phyloP scores from a whole-genome alignment of 1,284 basidiomycete genomes.

The Rhodofomes roseus region DNA sequence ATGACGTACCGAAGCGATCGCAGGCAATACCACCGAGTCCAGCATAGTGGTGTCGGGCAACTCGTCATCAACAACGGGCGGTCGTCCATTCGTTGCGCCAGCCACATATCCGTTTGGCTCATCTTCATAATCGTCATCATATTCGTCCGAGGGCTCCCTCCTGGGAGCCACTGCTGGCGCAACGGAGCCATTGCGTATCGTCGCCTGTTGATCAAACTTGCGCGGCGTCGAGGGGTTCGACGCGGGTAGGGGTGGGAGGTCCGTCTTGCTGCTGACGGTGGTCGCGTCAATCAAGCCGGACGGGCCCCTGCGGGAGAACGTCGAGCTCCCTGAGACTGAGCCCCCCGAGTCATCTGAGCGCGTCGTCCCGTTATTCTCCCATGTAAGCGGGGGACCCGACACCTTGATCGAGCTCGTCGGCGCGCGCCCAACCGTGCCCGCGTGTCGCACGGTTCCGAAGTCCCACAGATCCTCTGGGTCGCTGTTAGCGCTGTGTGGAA shows the following conservation, averaged over 20 bases:
- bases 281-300: constrained; percentile 29
- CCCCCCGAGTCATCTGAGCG: constrained; percentile 29
- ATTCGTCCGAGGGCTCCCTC: constrained; percentile 57
- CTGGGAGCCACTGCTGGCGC: constrained; percentile 22
- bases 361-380: constrained; percentile 68
- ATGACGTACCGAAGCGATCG: constrained; percentile 78
- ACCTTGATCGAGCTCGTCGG: constrained; percentile 48
- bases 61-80: constrained; percentile 47
- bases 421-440: constrained; percentile 60
- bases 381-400: constrained; percentile 66
- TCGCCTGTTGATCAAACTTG: constrained; percentile 57
- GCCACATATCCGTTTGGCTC: constrained; percentile 38
- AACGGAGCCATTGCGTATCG: constrained; percentile 47
- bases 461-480: constrained; percentile 92
- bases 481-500: constrained; percentile 43
- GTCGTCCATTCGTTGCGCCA: constrained; percentile 19
- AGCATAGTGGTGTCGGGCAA: constrained; percentile 86
- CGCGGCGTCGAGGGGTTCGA: constrained; percentile 37
- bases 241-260: constrained; percentile 56
- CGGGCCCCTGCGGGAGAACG: constrained; percentile 26
- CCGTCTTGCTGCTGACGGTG: constrained; percentile 48
- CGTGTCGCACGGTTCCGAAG: constrained; percentile 85
- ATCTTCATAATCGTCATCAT: constrained; percentile 64
- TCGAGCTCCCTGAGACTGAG: constrained; percentile 26
- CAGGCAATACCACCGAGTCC: constrained; percentile 91